Evolutionary conservation across 768 basidiomycete genomes (phyloP).

Genomic region (Xerocomus potaroensis): DNA sequence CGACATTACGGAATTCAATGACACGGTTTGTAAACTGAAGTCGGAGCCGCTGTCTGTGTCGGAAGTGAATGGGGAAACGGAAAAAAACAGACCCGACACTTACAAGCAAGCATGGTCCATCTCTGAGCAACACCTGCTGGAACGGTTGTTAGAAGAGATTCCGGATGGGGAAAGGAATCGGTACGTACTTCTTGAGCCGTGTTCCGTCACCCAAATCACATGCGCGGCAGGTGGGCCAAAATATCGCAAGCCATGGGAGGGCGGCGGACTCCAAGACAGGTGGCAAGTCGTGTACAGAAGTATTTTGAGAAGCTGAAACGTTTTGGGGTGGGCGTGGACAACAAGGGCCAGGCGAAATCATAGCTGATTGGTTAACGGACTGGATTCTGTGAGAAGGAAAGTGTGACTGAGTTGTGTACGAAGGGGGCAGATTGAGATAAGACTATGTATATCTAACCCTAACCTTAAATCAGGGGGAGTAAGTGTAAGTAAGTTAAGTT

Average conservation of each 20-base stretch:
- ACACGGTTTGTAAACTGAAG: conserved; percentile 12
- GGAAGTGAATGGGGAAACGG: conserved; percentile 20
- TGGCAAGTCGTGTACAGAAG: conserved; percentile 86
- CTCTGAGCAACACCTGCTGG: conserved; percentile 72
- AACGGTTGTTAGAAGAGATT: conserved; percentile 68
- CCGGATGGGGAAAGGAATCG: conserved; percentile 74
- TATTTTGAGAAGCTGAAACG: conserved; percentile 81
- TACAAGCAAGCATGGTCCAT: conserved; percentile 80
- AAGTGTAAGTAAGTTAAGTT: too few relatives aligned
- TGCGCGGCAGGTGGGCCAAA: conserved; percentile 60
- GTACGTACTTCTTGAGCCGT: conserved; percentile 34
- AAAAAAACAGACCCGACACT: conserved; percentile 46
- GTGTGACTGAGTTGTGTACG: too few relatives aligned
- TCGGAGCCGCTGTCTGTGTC: conserved; percentile 11
- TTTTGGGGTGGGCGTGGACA: conserved; percentile 53
- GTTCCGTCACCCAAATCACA: conserved; percentile 8
- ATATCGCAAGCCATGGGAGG: conserved; percentile 82
- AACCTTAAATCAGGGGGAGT: conserved; percentile 16
- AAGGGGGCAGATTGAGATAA: neutral
- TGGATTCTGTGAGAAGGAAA: neutral
- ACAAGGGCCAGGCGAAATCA: conserved; percentile 21
- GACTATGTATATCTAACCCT: conserved; percentile 7
- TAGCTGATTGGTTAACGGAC: conserved; percentile 2
- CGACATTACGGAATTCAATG: conserved; percentile 16
- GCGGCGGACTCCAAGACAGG: conserved; percentile 71